Conservation (phyloP, 768 basidiomycete genomes). For the Piloderma croceum region DNA sequence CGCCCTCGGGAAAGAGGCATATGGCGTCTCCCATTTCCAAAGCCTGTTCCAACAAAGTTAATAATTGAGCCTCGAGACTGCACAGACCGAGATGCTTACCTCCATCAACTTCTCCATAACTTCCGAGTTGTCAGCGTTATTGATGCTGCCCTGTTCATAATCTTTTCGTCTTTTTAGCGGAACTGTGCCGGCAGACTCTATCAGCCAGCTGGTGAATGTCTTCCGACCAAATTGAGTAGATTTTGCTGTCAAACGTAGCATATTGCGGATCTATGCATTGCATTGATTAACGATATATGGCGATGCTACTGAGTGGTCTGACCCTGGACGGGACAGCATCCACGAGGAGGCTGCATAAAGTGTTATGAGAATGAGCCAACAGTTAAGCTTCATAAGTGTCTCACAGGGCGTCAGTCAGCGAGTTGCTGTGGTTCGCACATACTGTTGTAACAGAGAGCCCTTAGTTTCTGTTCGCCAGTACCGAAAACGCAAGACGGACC, state of each 20-base stretch:
- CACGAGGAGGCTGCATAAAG: conserved; percentile 53
- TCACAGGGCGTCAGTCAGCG: conserved; percentile 81
- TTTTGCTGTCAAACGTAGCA: conserved; percentile 84
- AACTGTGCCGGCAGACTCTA: conserved; percentile 82
- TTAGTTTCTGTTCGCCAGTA: not conserved
- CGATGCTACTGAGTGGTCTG: conserved; percentile 12
- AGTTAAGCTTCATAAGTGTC: conserved; percentile 17
- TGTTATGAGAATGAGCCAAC: conserved; percentile 1
- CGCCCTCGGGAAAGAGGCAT: conserved; percentile 83
- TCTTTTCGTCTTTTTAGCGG: conserved; percentile 79
- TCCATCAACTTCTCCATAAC: conserved; percentile 66
- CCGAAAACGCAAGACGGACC: no score
- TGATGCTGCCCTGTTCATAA: conserved; percentile 34
- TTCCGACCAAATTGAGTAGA: conserved; percentile 77
- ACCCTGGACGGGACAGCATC: conserved; percentile 69
- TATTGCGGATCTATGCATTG: conserved; percentile 55
- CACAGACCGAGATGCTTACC: conserved; percentile 31
- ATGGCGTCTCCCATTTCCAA: conserved; percentile 73
- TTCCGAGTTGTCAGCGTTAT: conserved; percentile 54
- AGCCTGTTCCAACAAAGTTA: conserved; percentile 40
- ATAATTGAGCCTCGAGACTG: conserved; percentile 3
- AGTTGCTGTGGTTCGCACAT: conserved; percentile 83
- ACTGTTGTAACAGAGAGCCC: no score
- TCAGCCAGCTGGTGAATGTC: conserved; percentile 88
- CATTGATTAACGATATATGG: conserved; percentile 2